Evolutionary conservation across 2,329 filamentous ascomycete species (phyloP).

Genomic region (Colletotrichum higginsianum): DNA sequence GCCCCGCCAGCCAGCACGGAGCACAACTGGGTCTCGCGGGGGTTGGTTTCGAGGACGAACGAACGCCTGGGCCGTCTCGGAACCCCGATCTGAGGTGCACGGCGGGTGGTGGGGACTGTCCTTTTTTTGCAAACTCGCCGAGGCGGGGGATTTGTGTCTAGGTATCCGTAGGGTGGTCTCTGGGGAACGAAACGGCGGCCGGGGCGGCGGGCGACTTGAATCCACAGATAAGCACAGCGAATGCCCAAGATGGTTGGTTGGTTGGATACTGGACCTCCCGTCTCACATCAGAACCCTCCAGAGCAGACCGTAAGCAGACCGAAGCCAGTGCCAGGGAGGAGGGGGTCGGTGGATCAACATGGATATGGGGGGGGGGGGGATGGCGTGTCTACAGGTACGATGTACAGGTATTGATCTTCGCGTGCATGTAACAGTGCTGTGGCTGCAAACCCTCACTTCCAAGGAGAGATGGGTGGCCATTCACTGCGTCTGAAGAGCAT

Average conservation of each 20-base stretch:
- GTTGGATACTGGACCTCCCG: neutral
- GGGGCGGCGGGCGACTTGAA: neutral
- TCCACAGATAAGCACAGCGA: slow-evolving; percentile 8
- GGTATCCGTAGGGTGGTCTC: neutral
- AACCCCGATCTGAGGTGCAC: slow-evolving; percentile 5
- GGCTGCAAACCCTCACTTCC: slow-evolving; percentile 1
- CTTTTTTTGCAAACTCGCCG: neutral
- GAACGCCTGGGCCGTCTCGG: slow-evolving; percentile 8
- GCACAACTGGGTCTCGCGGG: slow-evolving; percentile 9
- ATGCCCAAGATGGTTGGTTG: neutral
- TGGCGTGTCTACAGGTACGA: slow-evolving; percentile 18
- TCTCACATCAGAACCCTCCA: neutral
- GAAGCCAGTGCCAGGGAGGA: slow-evolving; percentile 4
- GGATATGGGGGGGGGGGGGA: slow-evolving; percentile 10
- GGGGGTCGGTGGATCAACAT: slow-evolving; percentile 8
- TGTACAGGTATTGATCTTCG: neutral
- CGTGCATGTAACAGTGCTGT: neutral
- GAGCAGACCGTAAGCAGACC: neutral
- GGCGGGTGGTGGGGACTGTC: neutral
- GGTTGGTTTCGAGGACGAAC: slow-evolving; percentile 9
- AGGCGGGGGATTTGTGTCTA: slow-evolving; percentile 1
- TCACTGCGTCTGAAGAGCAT: too few species aligned
- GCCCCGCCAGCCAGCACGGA: neutral
- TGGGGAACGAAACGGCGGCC: slow-evolving; percentile 11
- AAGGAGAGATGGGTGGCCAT: too few species aligned